Evolutionary conservation across 78 protist species (phyloP), one percentile per base, ranked within the genome.

Genomic region (Guillardia theta): DNA sequence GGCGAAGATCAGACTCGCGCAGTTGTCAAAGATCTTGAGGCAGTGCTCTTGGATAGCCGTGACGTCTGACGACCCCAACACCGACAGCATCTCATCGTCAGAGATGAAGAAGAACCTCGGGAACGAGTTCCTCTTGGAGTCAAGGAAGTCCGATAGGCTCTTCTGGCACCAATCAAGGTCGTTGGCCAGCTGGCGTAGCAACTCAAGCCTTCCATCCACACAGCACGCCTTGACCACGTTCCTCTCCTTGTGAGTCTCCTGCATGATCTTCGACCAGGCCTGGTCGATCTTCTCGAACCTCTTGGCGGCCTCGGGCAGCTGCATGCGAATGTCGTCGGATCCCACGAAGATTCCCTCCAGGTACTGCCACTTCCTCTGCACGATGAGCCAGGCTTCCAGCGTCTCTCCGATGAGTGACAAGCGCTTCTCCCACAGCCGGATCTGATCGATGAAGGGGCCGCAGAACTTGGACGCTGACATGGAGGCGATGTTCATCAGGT

Each of bases 81-180:
- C 97, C 27, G 94, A 70, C 21, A 98, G 95, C 64, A 98, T 96
- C 92, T 98, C 99, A 76, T 98, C 99, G 92, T 98, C 99, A 18
- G 98, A 97, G 78, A 98, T 96, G 97, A 98, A 98, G 95, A 83
- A 98, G 97, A 98, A 98, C 44, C 99, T 95, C 33, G 99, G 97
- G 96, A 98, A 98, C 5, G 97, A 93, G 15, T 64, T 64, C 8
- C 99, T 94, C 96, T 98, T 98, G 27, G 96, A 47, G 50, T 98
- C 98, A 41, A 98, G 96, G 95, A 97, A 98, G 48, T 97, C 96
- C 24, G 94, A 50, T 18, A 98, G 97, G 24, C 92, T 53, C 95
- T 96, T 96, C 88, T 98, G 98, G 94, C 99, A 97, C 41, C 41
- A 43, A 39, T 98, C 98, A 27, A 98, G 95, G 41, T 93, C 54